phyloP scores from a whole-genome alignment of 164 flowering plant genomes.

The Piper longum region DNA sequence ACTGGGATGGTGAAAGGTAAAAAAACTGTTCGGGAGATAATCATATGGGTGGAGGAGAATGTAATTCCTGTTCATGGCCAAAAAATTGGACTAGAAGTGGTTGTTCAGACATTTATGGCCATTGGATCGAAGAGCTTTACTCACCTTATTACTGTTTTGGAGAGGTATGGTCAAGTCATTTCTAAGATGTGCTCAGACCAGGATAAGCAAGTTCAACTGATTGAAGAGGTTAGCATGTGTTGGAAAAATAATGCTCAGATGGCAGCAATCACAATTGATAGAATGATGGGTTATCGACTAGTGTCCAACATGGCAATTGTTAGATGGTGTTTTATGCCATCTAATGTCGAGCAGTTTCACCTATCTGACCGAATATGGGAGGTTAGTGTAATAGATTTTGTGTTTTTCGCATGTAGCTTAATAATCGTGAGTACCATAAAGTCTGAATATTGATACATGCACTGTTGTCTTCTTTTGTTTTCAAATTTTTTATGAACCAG shows the following conservation, averaged over 20 bases:
- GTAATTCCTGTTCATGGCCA: constrained; percentile 61
- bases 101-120: constrained; percentile 82
- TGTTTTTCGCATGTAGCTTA: neutral
- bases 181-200: constrained; percentile 65
- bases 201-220: constrained; percentile 69
- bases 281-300: constrained; percentile 99
- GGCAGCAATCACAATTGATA: constrained; percentile 77
- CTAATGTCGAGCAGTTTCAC: constrained; percentile 71
- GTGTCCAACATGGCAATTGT: constrained; percentile 86
- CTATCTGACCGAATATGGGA: constrained; percentile 86
- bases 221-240: constrained; percentile 61
- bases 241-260: constrained; percentile 90
- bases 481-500: constrained; percentile 16
- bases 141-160: constrained; percentile 87
- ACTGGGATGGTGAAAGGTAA: constrained; percentile 72
- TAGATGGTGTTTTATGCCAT: constrained; percentile 75
- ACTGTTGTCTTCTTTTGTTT: no score
- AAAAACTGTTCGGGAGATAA: constrained; percentile 53
- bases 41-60: constrained; percentile 77
- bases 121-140: constrained; percentile 98
- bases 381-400: constrained; percentile 26
- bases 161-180: constrained; percentile 92
- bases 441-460: neutral
- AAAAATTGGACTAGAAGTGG: constrained; percentile 47
- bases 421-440: neutral